Conservation (phyloP, 306 rosid genomes). For the Rosa lucieae region DNA sequence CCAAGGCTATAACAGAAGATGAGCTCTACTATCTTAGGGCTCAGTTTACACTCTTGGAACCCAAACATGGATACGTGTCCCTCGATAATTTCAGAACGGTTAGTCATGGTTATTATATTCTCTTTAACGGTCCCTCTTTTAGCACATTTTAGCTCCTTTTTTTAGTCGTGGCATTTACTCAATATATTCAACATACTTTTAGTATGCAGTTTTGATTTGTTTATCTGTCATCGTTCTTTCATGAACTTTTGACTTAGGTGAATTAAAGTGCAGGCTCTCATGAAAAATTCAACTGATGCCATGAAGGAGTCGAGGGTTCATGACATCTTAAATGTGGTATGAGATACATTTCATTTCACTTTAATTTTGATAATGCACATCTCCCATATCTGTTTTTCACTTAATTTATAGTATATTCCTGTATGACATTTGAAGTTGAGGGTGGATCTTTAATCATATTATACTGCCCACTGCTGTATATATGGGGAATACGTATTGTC, state of each 20-base stretch:
- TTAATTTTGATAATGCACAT: background rate
- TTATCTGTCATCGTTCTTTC: slow-evolving; percentile 10
- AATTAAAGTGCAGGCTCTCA: slow-evolving; percentile 66
- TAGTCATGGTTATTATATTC: slow-evolving; percentile 26
- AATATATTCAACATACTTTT: background rate
- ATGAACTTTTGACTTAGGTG: slow-evolving; percentile 27
- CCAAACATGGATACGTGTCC: slow-evolving; percentile 62
- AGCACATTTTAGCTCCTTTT: slow-evolving; percentile 9
- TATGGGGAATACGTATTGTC: background rate
- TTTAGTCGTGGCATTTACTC: background rate
- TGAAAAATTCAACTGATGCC: slow-evolving; percentile 83
- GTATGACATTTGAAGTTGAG: background rate
- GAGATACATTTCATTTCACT: slow-evolving; percentile 14
- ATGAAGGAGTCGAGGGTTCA: slow-evolving; percentile 83
- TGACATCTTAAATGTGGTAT: slow-evolving; percentile 74
- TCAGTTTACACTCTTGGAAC: slow-evolving; percentile 82
- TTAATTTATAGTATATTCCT: background rate
- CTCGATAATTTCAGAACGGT: slow-evolving; percentile 81
- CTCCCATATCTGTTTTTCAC: background rate
- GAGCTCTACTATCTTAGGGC: slow-evolving; percentile 77
- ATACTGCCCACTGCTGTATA: background rate
- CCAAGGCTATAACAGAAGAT: slow-evolving; percentile 78
- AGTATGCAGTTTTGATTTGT: background rate
- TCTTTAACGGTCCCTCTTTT: slow-evolving; percentile 16
- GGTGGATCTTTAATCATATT: background rate